Evolutionary conservation across 805 yeast species (phyloP).

Genomic region (Candida koratica): DNA sequence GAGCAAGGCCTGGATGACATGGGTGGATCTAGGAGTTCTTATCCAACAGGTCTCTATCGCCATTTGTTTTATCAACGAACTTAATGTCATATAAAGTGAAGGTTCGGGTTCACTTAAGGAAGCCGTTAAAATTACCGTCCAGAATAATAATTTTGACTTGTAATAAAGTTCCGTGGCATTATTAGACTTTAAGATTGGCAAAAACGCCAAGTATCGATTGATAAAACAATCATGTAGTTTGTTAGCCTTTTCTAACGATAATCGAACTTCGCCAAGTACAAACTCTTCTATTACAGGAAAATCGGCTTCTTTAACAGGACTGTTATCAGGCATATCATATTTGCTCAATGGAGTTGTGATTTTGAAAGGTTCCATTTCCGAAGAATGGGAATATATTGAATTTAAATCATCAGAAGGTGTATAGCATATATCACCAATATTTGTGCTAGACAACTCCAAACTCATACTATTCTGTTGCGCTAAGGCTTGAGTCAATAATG

Average conservation of each 20-base stretch:
- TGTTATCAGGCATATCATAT: conserved; percentile 26
- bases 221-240: conserved; percentile 70
- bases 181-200: conserved; percentile 72
- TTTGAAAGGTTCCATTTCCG: conserved; percentile 7
- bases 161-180: conserved; percentile 73
- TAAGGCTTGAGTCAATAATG: conserved; percentile 60
- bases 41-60: conserved; percentile 94
- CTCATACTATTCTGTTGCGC: conserved; percentile 25
- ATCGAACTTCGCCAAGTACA: conserved; percentile 67
- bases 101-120: conserved; percentile 87
- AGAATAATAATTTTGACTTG: conserved; percentile 79
- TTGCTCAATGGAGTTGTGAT: conserved; percentile 7
- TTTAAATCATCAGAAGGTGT: conserved; percentile 9
- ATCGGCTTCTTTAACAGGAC: conserved; percentile 18
- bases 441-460: conserved; percentile 5
- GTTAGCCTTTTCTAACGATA: conserved; percentile 64
- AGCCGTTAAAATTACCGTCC: conserved; percentile 88
- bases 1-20: conserved; percentile 83
- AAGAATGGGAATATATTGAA: conserved; percentile 6
- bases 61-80: conserved; percentile 74
- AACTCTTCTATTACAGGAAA: conserved; percentile 50
- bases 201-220: conserved; percentile 61
- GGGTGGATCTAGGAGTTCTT: conserved; percentile 88
- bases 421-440: conserved; percentile 7
- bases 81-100: conserved; percentile 65